Percentiles rank a stretch among this genome's conserved stretches.
These are phyloP conservation scores for Cucumis cinereus DNA, from an alignment of 306 rosid genomes.

Conservation along the genomic window DNA sequence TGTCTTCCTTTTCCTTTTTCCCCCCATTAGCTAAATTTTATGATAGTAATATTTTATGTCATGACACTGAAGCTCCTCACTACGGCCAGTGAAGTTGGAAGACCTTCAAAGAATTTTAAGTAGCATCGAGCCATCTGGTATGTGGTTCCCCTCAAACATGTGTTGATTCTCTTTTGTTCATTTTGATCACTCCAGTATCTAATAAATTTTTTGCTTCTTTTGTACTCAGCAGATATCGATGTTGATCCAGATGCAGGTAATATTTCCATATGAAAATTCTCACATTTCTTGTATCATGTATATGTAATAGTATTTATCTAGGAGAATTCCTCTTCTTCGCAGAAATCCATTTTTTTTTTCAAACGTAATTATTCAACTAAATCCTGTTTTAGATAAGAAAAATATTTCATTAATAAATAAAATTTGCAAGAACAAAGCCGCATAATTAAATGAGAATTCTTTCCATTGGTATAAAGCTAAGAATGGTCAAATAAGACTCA, in stretches of 20 bases:
- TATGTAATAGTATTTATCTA: neutral
- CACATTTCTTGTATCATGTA: neutral
- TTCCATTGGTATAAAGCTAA: neutral
- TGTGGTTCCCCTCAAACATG: neutral
- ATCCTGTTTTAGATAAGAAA: neutral
- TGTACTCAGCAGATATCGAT: constrained; percentile 40
- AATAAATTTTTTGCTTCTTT: constrained; percentile 18
- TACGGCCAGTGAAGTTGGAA: constrained; percentile 75
- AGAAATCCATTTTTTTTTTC: neutral
- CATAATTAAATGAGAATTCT: neutral
- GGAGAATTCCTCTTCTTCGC: neutral
- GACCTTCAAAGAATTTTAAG: constrained; percentile 80
- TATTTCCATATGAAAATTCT: neutral
- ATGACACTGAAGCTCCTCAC: constrained; percentile 28
- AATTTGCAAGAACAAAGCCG: neutral
- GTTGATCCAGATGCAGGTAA: constrained; percentile 83
- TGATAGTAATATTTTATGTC: neutral
- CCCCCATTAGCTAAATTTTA: constrained; percentile 30
- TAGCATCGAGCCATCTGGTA: constrained; percentile 74
- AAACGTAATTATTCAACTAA: neutral
- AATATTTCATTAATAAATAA: neutral
- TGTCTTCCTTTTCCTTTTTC: neutral
- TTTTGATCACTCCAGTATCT: constrained; percentile 15
- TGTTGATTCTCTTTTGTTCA: neutral
- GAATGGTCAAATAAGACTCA: neutral